A percentile compares a stretch with the other conserved stretches of the same genome.
Conservation (phyloP, 2,329 filamentous ascomycete species). For the Penicillium olsonii region DNA sequence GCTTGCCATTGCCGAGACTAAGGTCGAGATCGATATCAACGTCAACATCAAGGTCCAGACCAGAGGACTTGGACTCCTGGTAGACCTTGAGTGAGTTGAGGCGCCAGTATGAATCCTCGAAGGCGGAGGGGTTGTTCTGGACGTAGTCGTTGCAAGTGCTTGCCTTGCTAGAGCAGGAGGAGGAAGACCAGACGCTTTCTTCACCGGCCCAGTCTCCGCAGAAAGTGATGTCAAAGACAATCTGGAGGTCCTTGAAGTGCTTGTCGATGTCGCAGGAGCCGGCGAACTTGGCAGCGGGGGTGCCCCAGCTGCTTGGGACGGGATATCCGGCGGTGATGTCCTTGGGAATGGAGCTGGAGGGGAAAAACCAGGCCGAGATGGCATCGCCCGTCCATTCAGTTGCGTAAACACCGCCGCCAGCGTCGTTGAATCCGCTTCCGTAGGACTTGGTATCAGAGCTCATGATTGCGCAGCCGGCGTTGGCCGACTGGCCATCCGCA, state of each 20-base stretch:
- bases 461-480: constrained; percentile 61
- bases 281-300: constrained; percentile 67
- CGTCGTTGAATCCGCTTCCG: constrained; percentile 70
- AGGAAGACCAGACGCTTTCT: constrained; percentile 48
- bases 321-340: constrained; percentile 64
- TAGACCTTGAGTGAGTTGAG: constrained; percentile 73
- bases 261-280: constrained; percentile 70
- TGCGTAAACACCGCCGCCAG: constrained; percentile 70
- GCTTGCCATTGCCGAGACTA: background rate
- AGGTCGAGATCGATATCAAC: background rate
- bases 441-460: constrained; percentile 56
- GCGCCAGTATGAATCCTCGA: constrained; percentile 73
- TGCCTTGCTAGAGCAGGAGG: constrained; percentile 61
- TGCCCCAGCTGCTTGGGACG: constrained; percentile 68
- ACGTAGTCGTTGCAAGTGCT: constrained; percentile 73
- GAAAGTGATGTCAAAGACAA: constrained; percentile 76
- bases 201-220: constrained; percentile 85
- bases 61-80: constrained; percentile 28
- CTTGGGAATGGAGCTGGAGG: constrained; percentile 63
- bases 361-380: constrained; percentile 83
- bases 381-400: constrained; percentile 72
- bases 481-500: constrained; percentile 44
- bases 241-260: constrained; percentile 71
- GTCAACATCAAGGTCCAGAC: constrained; percentile 1
- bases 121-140: constrained; percentile 67